Evolutionary conservation across 2,329 filamentous ascomycete species (phyloP).

Genomic region (Alternaria sp.): DNA sequence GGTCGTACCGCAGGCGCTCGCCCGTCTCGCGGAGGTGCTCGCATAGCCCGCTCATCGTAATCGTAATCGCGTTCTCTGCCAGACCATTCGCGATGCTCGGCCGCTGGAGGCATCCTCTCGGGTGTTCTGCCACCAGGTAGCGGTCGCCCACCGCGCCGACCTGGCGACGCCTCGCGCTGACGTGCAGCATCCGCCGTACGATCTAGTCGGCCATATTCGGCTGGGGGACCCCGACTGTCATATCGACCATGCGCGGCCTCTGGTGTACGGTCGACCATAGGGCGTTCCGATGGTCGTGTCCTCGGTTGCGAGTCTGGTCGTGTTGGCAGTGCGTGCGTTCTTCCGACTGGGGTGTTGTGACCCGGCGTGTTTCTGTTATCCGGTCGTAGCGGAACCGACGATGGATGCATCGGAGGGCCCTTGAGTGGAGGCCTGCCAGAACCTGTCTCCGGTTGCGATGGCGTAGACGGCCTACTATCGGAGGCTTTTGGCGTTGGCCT

Average conservation of each 20-base stretch:
- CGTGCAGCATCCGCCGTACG: slow-evolving; percentile 47
- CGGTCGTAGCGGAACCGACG: slow-evolving; percentile 36
- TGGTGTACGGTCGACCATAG: slow-evolving; percentile 35
- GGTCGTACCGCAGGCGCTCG: slow-evolving; percentile 33
- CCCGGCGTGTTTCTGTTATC: slow-evolving; percentile 39
- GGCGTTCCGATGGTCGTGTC: slow-evolving; percentile 37
- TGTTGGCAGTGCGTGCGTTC: slow-evolving; percentile 58
- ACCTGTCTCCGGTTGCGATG: slow-evolving; percentile 22
- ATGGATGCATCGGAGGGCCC: slow-evolving; percentile 21
- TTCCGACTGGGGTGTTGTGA: slow-evolving; percentile 33
- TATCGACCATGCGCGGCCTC: slow-evolving; percentile 38
- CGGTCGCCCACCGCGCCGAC: slow-evolving; percentile 43
- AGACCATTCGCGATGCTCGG: slow-evolving; percentile 43
- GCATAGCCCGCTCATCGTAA: slow-evolving; percentile 46
- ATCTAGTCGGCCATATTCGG: slow-evolving; percentile 54
- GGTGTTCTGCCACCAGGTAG: slow-evolving; percentile 44
- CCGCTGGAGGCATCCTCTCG: slow-evolving; percentile 29
- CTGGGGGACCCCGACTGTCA: slow-evolving; percentile 43
- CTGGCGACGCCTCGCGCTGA: slow-evolving; percentile 51
- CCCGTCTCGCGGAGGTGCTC: slow-evolving; percentile 41
- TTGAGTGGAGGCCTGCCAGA: slow-evolving; percentile 11
- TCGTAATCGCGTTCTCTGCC: slow-evolving; percentile 46
- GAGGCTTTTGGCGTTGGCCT: slow-evolving; percentile 15
- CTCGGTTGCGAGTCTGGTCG: slow-evolving; percentile 65
- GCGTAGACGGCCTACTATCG: slow-evolving; percentile 15